A percentile compares a stretch with the other conserved stretches of the same genome.
Evolutionary conservation across 2,329 filamentous ascomycete genomes (phyloP).

Genomic region (Phialophora verrucosa): DNA sequence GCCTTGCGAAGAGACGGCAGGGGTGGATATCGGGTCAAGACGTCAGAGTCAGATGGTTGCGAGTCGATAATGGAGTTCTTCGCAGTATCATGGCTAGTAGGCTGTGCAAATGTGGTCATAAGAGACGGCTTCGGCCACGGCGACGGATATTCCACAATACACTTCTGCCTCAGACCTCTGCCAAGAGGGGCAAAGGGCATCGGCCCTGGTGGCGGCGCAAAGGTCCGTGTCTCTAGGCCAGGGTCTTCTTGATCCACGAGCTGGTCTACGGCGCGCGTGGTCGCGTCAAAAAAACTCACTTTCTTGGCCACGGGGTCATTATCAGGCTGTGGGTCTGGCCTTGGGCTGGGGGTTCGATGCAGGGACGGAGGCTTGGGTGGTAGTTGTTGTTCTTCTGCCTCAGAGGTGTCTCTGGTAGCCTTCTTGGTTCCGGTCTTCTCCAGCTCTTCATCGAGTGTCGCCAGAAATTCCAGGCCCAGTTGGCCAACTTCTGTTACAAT

Average conservation of each 20-base stretch:
- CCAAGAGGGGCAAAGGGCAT: not conserved
- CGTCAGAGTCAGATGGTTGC: conserved; percentile 43
- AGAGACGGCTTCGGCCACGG: not conserved
- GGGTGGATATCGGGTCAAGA: conserved; percentile 46
- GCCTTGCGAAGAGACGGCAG: conserved; percentile 40
- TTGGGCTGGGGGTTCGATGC: not conserved
- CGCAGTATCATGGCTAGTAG: not conserved
- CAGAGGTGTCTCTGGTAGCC: not conserved
- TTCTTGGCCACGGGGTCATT: conserved; percentile 17
- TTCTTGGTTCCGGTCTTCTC: conserved; percentile 14
- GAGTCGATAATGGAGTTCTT: conserved; percentile 42
- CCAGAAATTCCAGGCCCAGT: conserved; percentile 32
- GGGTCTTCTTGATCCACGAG: not conserved
- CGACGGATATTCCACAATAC: not conserved
- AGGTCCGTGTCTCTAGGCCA: not conserved
- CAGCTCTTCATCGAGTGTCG: conserved; percentile 22
- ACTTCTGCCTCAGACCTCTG: not conserved
- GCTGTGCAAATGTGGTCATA: not conserved
- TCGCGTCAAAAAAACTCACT: conserved; percentile 26
- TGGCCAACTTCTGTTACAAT: conserved; percentile 50
- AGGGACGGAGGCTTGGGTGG: not conserved
- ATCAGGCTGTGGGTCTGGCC: not conserved
- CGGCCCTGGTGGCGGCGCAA: not conserved
- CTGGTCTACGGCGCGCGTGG: not conserved
- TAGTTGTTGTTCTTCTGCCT: not conserved